Evolutionary conservation across 2,329 filamentous ascomycete species (phyloP).

Genomic region (Fusarium fracticaudum): DNA sequence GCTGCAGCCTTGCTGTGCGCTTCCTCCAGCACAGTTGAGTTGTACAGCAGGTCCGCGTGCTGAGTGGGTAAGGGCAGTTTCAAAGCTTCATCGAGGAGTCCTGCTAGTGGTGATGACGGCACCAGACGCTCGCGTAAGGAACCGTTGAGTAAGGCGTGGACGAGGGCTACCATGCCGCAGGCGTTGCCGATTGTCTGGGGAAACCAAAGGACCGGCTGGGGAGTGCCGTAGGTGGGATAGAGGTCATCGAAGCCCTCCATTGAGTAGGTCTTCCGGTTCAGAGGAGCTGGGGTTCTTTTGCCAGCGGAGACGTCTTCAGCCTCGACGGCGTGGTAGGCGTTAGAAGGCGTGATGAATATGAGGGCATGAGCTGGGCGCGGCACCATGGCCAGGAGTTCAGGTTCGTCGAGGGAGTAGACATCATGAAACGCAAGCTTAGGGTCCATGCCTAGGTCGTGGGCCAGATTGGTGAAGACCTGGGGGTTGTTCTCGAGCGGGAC

Average conservation of each 20-base stretch:
- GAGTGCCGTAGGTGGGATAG: rapidly evolving
- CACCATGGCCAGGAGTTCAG: not conserved
- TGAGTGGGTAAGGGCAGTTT: not conserved
- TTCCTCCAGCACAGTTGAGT: not conserved
- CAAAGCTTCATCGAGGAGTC: not conserved
- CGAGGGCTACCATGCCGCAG: not conserved
- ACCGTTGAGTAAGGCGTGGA: not conserved
- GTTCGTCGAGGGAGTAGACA: not conserved
- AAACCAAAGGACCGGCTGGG: not conserved
- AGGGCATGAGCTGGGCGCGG: not conserved
- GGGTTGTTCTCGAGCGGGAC: not conserved
- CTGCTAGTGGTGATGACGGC: not conserved
- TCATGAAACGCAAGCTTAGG: rapidly evolving
- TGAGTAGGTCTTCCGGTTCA: not conserved
- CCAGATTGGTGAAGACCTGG: not conserved
- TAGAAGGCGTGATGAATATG: not conserved
- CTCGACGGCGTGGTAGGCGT: not conserved
- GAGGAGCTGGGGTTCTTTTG: not conserved
- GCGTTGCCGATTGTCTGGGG: not conserved
- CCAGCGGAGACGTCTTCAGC: not conserved
- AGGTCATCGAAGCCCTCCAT: not conserved
- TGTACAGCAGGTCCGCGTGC: not conserved
- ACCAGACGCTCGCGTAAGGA: rapidly evolving
- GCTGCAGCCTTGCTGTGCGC: not conserved
- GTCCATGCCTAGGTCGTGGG: not conserved